Conservation (phyloP, 176 grass and related monocot genomes). For the Phoenix dactylifera region DNA sequence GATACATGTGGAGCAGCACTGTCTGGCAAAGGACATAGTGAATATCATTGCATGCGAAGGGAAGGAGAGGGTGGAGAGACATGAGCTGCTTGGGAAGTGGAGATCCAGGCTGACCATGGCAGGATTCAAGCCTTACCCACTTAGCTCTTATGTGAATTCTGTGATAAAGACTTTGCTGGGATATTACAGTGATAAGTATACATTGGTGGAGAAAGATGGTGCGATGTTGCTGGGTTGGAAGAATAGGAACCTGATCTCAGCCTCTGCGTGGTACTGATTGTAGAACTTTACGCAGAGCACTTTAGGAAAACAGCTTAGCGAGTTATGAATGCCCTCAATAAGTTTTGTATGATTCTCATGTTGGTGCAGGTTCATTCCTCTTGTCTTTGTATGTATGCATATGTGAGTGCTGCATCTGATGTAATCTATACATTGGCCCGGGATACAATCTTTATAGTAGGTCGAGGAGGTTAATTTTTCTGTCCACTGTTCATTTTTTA, state of each 20-base stretch:
- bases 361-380: no score
- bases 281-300: not conserved
- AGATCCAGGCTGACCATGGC: conserved; percentile 89
- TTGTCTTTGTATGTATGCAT: no score
- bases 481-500: no score
- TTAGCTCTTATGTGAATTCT: conserved; percentile 81
- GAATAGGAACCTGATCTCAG: conserved; percentile 88
- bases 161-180: conserved; percentile 84
- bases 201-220: conserved; percentile 72
- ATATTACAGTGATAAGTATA: conserved; percentile 79
- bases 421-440: no score
- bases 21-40: conserved; percentile 89
- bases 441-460: no score
- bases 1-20: conserved; percentile 94
- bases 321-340: no score
- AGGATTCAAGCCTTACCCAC: conserved; percentile 72
- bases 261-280: conserved; percentile 79
- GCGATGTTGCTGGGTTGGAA: conserved; percentile 86
- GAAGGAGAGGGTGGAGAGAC: conserved; percentile 76
- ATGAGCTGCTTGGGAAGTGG: conserved; percentile 95
- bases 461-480: no score
- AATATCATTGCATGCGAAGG: conserved; percentile 95
- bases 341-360: no score
- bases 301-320: no score
- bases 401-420: no score